These are phyloP conservation scores for Peziza echinospora DNA, from an alignment of 495 filamentous ascomycete species.

Conservation along the genomic window DNA sequence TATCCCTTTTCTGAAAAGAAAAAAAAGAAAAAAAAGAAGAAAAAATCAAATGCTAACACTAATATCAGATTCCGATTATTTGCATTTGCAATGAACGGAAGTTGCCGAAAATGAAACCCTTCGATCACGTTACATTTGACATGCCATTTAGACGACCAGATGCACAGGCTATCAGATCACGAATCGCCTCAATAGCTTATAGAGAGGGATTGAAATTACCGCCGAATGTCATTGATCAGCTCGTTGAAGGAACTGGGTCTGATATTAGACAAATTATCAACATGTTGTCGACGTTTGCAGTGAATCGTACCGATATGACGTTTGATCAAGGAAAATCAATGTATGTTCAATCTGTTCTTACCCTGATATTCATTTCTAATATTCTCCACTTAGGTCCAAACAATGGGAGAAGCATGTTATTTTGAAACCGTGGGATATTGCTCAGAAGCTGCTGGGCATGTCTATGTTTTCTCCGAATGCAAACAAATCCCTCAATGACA, in stretches of 20 bases:
- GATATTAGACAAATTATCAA: slow-evolving; percentile 98
- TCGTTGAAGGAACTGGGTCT: slow-evolving; percentile 83
- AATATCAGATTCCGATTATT: slow-evolving; percentile 81
- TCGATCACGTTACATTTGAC: slow-evolving; percentile 64
- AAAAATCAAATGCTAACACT: slow-evolving; percentile 6
- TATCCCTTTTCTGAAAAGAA: neutral
- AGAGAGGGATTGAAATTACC: slow-evolving; percentile 77
- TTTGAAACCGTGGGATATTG: slow-evolving; percentile 96
- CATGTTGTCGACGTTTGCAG: slow-evolving; percentile 66
- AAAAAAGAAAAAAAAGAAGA: neutral
- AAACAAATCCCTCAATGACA: slow-evolving; percentile 77
- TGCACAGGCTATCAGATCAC: slow-evolving; percentile 63
- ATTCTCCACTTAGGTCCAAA: slow-evolving; percentile 30
- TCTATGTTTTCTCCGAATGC: slow-evolving; percentile 66
- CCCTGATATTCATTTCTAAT: slow-evolving; percentile 1
- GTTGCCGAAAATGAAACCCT: slow-evolving; percentile 92
- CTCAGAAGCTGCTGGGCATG: slow-evolving; percentile 67
- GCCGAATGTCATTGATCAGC: slow-evolving; percentile 64
- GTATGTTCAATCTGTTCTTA: slow-evolving; percentile 21
- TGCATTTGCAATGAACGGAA: slow-evolving; percentile 92
- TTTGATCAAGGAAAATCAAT: slow-evolving; percentile 71
- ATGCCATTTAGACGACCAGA: slow-evolving; percentile 77
- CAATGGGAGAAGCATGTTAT: slow-evolving; percentile 95
- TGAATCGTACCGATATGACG: slow-evolving; percentile 42
- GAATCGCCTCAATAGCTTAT: slow-evolving; percentile 85